Conservation (phyloP, 257 asterid species). For the Solanum arcanum region DNA sequence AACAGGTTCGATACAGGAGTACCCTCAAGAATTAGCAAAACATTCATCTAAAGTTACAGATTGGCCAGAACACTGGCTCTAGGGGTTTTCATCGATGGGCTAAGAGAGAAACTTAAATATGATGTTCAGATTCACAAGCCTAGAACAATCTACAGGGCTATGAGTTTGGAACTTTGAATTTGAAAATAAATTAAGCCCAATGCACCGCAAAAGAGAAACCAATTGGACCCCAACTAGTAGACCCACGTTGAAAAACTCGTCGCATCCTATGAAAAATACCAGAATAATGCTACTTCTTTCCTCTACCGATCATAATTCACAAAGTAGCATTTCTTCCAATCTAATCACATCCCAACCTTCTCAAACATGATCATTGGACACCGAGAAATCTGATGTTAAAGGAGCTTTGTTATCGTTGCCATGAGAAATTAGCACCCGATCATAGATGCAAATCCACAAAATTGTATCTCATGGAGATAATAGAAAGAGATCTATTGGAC, state of each 20-base stretch:
- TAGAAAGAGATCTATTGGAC: not conserved
- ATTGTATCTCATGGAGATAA: not conserved
- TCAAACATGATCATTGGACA: not conserved
- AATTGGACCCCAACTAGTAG: not conserved
- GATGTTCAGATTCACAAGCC: not conserved
- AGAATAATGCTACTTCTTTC: not conserved
- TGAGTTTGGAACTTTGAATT: not conserved
- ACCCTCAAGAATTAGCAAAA: not conserved
- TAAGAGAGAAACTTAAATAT: not conserved
- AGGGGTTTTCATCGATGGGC: not conserved
- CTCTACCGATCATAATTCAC: not conserved
- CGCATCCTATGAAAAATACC: not conserved
- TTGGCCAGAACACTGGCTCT: not conserved
- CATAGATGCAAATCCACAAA: not conserved
- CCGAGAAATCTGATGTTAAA: not conserved
- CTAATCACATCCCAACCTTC: not conserved
- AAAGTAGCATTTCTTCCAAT: not conserved
- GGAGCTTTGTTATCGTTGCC: not conserved
- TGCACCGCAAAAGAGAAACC: not conserved
- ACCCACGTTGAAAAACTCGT: not conserved
- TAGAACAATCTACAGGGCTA: not conserved
- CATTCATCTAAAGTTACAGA: not conserved
- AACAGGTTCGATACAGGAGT: not conserved
- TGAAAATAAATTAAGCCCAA: not conserved
- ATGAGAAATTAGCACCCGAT: not conserved